Percentiles rank a stretch among this genome's conserved stretches.
These are phyloP conservation scores for Mycena chlorophos DNA, from an alignment of 768 basidiomycete species.

Conservation along the genomic window DNA sequence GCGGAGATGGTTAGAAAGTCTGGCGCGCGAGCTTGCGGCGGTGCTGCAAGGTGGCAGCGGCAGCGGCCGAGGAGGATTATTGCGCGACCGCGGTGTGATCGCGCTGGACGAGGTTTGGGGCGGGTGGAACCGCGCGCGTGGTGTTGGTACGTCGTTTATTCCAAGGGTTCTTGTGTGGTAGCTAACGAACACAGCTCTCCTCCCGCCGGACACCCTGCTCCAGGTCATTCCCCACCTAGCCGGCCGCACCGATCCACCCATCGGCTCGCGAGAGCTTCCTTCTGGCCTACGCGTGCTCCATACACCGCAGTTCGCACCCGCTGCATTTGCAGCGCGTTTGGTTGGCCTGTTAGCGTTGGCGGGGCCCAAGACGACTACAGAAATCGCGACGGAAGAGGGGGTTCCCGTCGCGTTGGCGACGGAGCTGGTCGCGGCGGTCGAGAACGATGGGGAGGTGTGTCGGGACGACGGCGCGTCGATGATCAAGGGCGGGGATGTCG, in stretches of 20 bases:
- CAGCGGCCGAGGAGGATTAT: slow-evolving; percentile 52
- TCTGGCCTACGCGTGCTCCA: slow-evolving; percentile 83
- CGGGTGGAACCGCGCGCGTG: slow-evolving; percentile 90
- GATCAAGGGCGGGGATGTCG: slow-evolving; percentile 47
- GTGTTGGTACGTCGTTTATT: slow-evolving; percentile 58
- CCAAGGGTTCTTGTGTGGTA: background rate
- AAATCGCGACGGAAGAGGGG: slow-evolving; percentile 70
- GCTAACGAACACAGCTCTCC: slow-evolving; percentile 57
- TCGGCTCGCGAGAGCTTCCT: slow-evolving; percentile 65
- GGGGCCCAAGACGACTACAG: slow-evolving; percentile 59
- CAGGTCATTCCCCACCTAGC: slow-evolving; percentile 70
- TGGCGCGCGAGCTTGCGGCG: slow-evolving; percentile 78
- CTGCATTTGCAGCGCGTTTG: slow-evolving; percentile 69
- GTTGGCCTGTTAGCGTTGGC: slow-evolving; percentile 50
- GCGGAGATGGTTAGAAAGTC: slow-evolving; percentile 70
- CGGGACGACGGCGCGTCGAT: slow-evolving; percentile 63
- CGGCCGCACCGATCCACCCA: slow-evolving; percentile 61
- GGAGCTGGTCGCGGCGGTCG: slow-evolving; percentile 79
- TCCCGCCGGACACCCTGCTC: slow-evolving; percentile 87
- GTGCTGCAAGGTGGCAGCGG: slow-evolving; percentile 57
- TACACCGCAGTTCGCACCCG: slow-evolving; percentile 71
- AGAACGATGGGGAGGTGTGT: slow-evolving; percentile 67
- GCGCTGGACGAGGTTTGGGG: slow-evolving; percentile 94
- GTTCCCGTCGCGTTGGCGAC: slow-evolving; percentile 71
- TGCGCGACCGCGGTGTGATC: slow-evolving; percentile 78